phyloP scores from a whole-genome alignment of 805 yeast species.

The Yamadazyma philogaea region DNA sequence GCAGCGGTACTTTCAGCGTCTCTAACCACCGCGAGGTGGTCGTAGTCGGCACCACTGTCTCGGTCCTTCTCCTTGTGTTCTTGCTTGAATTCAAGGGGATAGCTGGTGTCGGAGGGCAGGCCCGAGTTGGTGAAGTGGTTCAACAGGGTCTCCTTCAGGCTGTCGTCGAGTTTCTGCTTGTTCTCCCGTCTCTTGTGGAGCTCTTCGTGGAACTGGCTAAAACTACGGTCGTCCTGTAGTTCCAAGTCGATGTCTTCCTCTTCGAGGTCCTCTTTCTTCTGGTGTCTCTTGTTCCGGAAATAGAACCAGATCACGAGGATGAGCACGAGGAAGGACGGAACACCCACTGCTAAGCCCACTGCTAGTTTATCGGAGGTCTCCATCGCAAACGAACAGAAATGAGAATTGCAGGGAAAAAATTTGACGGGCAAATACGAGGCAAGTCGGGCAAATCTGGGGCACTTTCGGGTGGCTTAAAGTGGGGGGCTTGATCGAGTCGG shows the following conservation, averaged over 20 bases:
- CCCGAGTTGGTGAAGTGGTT: slow-evolving; percentile 5
- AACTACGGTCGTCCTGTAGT: slow-evolving; percentile 28
- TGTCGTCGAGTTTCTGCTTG: slow-evolving; percentile 4
- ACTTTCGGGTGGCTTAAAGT: too few relatives aligned
- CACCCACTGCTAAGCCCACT: slow-evolving; percentile 42
- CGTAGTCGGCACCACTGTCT: neutral
- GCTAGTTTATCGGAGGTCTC: slow-evolving; percentile 23
- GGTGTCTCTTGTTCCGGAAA: slow-evolving; percentile 29
- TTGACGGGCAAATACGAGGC: too few relatives aligned
- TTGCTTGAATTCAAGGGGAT: neutral
- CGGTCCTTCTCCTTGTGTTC: neutral
- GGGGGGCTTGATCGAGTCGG: too few relatives aligned
- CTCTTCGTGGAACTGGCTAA: slow-evolving; percentile 34
- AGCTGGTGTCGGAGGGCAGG: slow-evolving; percentile 7
- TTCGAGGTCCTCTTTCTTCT: slow-evolving; percentile 29
- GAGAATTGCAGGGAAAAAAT: too few relatives aligned
- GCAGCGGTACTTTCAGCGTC: neutral
- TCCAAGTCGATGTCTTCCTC: slow-evolving; percentile 33
- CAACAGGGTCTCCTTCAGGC: slow-evolving; percentile 3
- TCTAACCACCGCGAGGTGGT: neutral
- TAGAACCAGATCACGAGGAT: slow-evolving; percentile 23
- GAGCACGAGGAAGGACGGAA: slow-evolving; percentile 34
- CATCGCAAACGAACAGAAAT: slow-evolving; percentile 5
- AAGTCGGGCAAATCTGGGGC: too few relatives aligned
- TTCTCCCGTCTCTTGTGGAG: slow-evolving; percentile 23